A percentile compares a stretch with the other conserved stretches of the same genome.
These are phyloP conservation scores for Blastobotrys arbuscula DNA, from an alignment of 1,139 yeast species.

Conservation along the genomic window DNA sequence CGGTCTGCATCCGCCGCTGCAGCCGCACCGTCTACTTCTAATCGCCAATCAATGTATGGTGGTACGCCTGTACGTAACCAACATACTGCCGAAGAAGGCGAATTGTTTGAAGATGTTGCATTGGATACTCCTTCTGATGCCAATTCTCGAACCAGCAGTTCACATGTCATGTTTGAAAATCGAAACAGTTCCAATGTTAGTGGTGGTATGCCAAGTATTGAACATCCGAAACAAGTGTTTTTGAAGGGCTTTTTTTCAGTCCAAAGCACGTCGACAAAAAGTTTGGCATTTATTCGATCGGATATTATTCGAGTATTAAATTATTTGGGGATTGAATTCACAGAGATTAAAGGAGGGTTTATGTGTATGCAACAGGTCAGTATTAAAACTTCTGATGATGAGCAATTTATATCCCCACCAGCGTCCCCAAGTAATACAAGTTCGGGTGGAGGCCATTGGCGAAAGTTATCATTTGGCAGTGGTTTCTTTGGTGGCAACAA, in stretches of 20 bases:
- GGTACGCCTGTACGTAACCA: constrained; percentile 12
- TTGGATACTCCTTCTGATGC: constrained; percentile 36
- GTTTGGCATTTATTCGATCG: constrained; percentile 81
- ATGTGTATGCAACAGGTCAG: constrained; percentile 67
- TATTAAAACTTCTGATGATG: constrained; percentile 21
- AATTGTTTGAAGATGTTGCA: constrained; percentile 62
- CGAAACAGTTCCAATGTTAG: constrained; percentile 4
- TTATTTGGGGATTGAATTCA: constrained; percentile 71
- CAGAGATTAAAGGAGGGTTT: constrained; percentile 93
- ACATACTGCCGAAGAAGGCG: constrained; percentile 34
- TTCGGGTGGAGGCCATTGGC: constrained; percentile 28
- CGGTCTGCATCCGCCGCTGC: constrained; percentile 26
- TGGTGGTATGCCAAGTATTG: constrained; percentile 85
- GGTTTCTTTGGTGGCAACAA: constrained; percentile 23
- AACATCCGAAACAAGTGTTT: constrained; percentile 84
- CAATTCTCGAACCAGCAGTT: constrained; percentile 10
- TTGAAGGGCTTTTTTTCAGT: constrained; percentile 93
- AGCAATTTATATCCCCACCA: constrained; percentile 13
- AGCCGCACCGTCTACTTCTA: constrained; percentile 9
- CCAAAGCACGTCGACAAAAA: constrained; percentile 91
- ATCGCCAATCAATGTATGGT: constrained; percentile 10
- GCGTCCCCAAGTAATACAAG: constrained; percentile 11
- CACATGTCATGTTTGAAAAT: constrained; percentile 10
- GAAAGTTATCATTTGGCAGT: constrained; percentile 34
- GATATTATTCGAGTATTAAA: constrained; percentile 76